These are phyloP conservation scores for Colletotrichum scovillei DNA, from an alignment of 2,329 filamentous ascomycete genomes.

Conservation along the genomic window DNA sequence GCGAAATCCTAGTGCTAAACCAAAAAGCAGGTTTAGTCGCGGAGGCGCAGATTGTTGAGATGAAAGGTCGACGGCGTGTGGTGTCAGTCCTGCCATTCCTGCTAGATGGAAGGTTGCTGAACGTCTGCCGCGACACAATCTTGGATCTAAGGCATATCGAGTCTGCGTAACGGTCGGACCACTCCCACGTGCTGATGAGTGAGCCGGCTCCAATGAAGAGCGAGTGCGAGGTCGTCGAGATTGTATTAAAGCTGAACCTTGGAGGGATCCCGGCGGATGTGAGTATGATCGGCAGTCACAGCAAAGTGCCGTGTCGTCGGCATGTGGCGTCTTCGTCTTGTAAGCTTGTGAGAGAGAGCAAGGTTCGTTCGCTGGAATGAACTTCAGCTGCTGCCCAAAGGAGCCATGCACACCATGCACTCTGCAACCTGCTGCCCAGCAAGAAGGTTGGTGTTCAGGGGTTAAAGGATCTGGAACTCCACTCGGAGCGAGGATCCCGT, in stretches of 20 bases:
- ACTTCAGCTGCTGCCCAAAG: slow-evolving; percentile 2
- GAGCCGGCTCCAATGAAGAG: not conserved
- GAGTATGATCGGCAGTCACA: slow-evolving; percentile 30
- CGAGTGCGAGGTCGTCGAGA: not conserved
- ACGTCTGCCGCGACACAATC: not conserved
- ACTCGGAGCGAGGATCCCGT: slow-evolving; percentile 5
- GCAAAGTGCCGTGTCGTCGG: slow-evolving; percentile 17
- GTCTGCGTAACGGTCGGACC: not conserved
- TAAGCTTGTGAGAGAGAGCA: not conserved
- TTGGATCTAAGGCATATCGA: not conserved
- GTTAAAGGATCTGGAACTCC: slow-evolving; percentile 5
- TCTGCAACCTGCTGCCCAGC: not conserved
- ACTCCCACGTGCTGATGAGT: not conserved
- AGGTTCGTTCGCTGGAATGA: not conserved
- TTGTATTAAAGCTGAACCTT: not conserved
- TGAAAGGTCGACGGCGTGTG: slow-evolving; percentile 4
- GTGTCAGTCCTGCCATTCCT: slow-evolving; percentile 11
- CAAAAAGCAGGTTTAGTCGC: slow-evolving; percentile 1
- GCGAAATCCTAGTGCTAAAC: not conserved
- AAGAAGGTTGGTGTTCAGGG: slow-evolving; percentile 7
- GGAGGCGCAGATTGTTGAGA: slow-evolving; percentile 6
- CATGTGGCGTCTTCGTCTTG: slow-evolving; percentile 9
- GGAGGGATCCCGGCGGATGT: not conserved
- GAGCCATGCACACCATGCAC: not conserved
- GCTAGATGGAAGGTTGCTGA: slow-evolving; percentile 24